Base-by-base conservation (phyloP, 768 basidiomycete species). In the Trametopsis cervina region DNA sequence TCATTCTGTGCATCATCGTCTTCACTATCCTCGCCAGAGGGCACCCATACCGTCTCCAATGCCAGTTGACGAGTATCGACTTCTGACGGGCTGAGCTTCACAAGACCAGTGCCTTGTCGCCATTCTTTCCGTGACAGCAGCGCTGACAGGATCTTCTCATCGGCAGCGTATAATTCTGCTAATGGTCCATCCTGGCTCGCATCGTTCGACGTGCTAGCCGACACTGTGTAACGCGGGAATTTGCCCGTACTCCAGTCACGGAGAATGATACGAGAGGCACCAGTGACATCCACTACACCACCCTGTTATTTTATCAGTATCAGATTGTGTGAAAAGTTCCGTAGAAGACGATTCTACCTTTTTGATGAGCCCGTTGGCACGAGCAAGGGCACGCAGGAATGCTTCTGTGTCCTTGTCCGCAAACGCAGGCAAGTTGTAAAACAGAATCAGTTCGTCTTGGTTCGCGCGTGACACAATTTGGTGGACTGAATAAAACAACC, bases 361-460 rank as follows among this genome's bases (percentile, higher is more conserved):
- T 67, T 85, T 89, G 11, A 91, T 69, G 37, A 91, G 71, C 39
- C 82, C 80, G 46, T 79, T 75, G 12, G 84, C 73, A 39, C 91
- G 81, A 4, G 91, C 88, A 35, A 94, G 66, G 40, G 80, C 80
- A 21, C 81, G 72, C 29, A 96, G 71, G 74, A 95, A 93, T 0
- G 83, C 81, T 20, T 72, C 71, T 4, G 75, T 61, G 57, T 93
- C 81, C 2, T 84, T 82, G 39, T 71, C 70, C 7, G 75, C 55
- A 63, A 94, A 93, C 6, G 84, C 88, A 2, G 93, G 88, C 12
- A 92, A 70, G 55, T 76, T 81, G 69, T 94, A 95, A 42, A 82
- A 69, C n/a, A 95, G 66, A 87, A 94, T 93, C 36, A 96, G 72
- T 63, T 95, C 93, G 60, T 93, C 84, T 25, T 75, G 66, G 56